Base-by-base conservation (phyloP, 768 basidiomycete genomes). In the Cubamyces lactineus region DNA sequence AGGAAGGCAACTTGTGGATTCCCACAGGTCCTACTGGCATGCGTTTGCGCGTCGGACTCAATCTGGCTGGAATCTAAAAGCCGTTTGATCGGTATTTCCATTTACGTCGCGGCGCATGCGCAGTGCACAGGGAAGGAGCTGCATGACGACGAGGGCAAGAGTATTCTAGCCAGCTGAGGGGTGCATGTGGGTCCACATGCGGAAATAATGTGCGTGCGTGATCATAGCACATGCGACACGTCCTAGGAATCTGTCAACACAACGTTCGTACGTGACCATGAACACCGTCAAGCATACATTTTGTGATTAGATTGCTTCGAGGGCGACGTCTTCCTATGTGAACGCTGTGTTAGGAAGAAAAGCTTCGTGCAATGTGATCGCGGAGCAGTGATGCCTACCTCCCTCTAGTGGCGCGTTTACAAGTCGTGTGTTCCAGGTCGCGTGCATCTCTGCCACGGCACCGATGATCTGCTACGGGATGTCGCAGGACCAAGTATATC, bases 141-240 rank as follows among this genome's bases (percentile, higher is more conserved):
- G 16, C 30, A 24, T 49, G 48, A 30, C 16, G 48, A 49, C 16
- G 48, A 26, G 45, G 28, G 19, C 17, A 16, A 23, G 4, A 23
- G 12, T 16, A 23, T 3, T 5, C 8, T n/a, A 9, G 30, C 7
- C 55, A 48, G 11, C 28, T 50, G 57, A 58, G 50, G 57, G 48
- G 48, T 21, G 34, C 57, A 58, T 58, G 48, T 58, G 57, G 57
- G 57, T 58, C 57, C 57, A 58, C 57, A 19, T 40, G 48, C 17
- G 48, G 48, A 2, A 8, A 6, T 15, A 38, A 24, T 7, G 28
- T 21, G 21, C 42, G 17, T 45, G 26, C 48, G 26, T 51, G 41
- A 55, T 46, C 55, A 17, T 43, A 45, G 17, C 34, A 5, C 45
- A 34, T 9, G 45, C 45, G 21, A 21, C 19, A 23, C 21, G 40